Base-by-base conservation (phyloP, 805 yeast species). In the Saccharomycopsis lassenensis region DNA sequence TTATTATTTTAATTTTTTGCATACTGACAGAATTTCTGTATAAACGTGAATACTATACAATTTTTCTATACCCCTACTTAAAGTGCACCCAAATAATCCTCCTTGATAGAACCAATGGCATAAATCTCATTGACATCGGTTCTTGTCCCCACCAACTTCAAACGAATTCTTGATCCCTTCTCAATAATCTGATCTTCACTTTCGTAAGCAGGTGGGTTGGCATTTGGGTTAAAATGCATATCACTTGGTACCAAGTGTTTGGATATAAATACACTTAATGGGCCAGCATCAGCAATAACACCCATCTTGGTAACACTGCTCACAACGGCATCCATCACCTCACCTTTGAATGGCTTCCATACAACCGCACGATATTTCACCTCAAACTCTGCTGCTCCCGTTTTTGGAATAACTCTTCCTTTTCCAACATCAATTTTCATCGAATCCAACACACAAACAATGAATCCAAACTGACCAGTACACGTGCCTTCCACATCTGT, bases 401-500 rank as follows among this genome's bases (percentile, higher is more conserved):
- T 76, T 17, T 87, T 78, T 2, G 97, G 94, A 29, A 91, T 70
- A 45, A 91, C 83, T 48, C 82, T 67, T 14, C 98, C 98, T 49
- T 85, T 79, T 32, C 95, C 98, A 24, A 91, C 93, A 53, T 91
- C 96, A 40, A 91, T 85, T 47, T 78, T 73, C 80, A 84, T 85
- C 47, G 93, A 84, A 54, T 91, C 97, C 54, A 91, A 67, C 29
- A 91, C 98, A 60, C 96, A 89, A 40, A 91, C 78, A 47, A 91
- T 91, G 57, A 91, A 91, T 10, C 98, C 98, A 63, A 91, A 91
- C 58, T 91, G 95, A 50, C 98, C 98, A 1, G 97, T 87, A 61
- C 97, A 91, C 1, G 97, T 86, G 18, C 98, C 98, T 61, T 91
- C 98, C 29, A 91, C 98, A 55, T 91, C 98, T 46, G 84, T 86